Base-by-base conservation (phyloP, 768 basidiomycete species). In the Dictyophora rubrovolvata region DNA sequence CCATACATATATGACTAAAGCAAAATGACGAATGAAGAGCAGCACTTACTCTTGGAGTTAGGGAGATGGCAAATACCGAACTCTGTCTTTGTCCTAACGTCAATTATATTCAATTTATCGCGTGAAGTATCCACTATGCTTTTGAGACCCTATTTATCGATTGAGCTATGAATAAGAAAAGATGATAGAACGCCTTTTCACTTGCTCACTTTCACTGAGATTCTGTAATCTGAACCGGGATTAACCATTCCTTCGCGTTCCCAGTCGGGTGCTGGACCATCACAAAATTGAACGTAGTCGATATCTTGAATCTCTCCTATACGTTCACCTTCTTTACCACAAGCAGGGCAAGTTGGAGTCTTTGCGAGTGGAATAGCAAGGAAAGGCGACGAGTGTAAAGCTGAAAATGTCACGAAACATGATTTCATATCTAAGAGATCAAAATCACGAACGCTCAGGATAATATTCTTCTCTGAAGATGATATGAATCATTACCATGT, bases 201-300 rank as follows among this genome's bases (percentile, higher is more conserved):
- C 59, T 20, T 34, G 50, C 60, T 18, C 69, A 79, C 82, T 68
- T 76, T 71, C 21, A 68, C 74, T 46, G 68, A 68, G 50, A 78
- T 75, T 20, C 81, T 80, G 42, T 74, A 62, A 49, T 20, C 48
- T 34, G 10, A 8, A 18, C 70, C 58, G 50, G 79, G 74, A 20
- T 59, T 57, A n/a, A 63, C 67, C 20, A 82, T 69, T 5, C 87
- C 89, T 53, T 71, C 71, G 9, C 68, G 67, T 60, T 81, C 77
- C 83, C 84, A 89, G 66, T 89, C 81, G 1, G 87, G 84, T 21
- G 73, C 69, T 11, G 76, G 72, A 4, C 88, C 86, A 14, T 91
- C 90, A 64, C 93, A 96, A 66, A 93, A 92, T 60, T 85, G 80
- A 28, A 93, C 80, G 69, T 95, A 96, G 63, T 92, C 91, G 8